These are phyloP conservation scores for Wallemia mellicola DNA, from an alignment of 1,284 basidiomycete genomes.

Conservation along the genomic window DNA sequence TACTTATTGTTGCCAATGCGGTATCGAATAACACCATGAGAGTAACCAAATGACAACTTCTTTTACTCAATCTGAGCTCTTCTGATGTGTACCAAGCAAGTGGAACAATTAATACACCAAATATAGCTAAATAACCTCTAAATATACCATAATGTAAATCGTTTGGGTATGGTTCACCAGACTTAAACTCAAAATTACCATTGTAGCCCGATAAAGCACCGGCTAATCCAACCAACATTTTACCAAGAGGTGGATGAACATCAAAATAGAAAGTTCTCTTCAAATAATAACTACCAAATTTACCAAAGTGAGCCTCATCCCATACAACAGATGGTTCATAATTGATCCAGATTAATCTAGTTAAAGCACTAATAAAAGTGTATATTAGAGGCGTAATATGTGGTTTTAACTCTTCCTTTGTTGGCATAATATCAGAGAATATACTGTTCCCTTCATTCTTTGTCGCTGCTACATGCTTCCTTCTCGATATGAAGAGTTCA, in stretches of 20 bases:
- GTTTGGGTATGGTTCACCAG: conserved; percentile 55
- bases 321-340: conserved; percentile 61
- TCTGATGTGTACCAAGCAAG: conserved; percentile 86
- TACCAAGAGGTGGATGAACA: conserved; percentile 91
- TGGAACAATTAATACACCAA: conserved; percentile 84
- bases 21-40: conserved; percentile 71
- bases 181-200: conserved; percentile 79
- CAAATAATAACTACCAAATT: conserved; percentile 73
- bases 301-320: conserved; percentile 88
- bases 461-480: not conserved
- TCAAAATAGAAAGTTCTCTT: conserved; percentile 88
- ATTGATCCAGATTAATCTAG: conserved; percentile 84
- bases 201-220: conserved; percentile 75
- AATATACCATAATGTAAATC: conserved; percentile 74
- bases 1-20: conserved; percentile 36
- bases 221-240: conserved; percentile 89
- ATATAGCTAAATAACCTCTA: conserved; percentile 75
- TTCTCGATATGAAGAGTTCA: not conserved
- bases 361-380: conserved; percentile 74
- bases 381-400: conserved; percentile 57
- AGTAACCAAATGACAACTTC: conserved; percentile 67
- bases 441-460: not conserved
- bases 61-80: conserved; percentile 73
- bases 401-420: not conserved
- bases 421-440: not conserved